A percentile compares a stretch with the other conserved stretches of the same genome.
These are phyloP conservation scores for Venustampulla echinocandica DNA, from an alignment of 495 filamentous ascomycete species.

Conservation along the genomic window DNA sequence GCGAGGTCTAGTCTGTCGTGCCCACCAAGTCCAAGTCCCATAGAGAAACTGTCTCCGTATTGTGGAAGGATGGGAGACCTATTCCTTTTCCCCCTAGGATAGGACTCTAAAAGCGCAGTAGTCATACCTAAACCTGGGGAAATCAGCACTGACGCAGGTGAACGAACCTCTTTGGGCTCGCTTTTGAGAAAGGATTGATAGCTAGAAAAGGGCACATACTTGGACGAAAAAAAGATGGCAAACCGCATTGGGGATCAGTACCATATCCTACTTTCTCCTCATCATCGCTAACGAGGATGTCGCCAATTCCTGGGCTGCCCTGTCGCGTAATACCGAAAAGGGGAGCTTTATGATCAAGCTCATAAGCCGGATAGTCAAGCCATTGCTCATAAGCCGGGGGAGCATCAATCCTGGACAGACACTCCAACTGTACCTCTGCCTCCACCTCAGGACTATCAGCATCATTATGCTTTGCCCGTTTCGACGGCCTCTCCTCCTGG, in stretches of 20 bases:
- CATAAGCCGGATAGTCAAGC: too few relatives aligned
- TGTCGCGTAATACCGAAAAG: too few relatives aligned
- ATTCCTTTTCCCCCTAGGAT: neutral
- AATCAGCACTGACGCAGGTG: neutral
- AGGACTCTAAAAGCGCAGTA: neutral
- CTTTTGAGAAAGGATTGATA: neutral
- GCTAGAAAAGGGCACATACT: neutral
- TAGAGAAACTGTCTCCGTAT: neutral
- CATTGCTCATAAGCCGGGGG: too few relatives aligned
- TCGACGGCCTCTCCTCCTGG: neutral
- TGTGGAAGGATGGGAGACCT: neutral
- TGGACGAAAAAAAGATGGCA: neutral
- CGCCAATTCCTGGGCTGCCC: neutral
- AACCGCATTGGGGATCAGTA: neutral
- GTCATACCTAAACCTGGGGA: neutral
- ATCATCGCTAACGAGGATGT: neutral
- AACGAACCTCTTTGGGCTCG: neutral
- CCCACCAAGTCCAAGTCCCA: neutral
- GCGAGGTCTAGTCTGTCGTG: conserved; percentile 6
- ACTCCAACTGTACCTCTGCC: too few relatives aligned
- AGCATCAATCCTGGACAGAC: too few relatives aligned
- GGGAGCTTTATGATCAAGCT: too few relatives aligned
- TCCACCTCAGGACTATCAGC: neutral
- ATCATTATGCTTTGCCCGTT: neutral
- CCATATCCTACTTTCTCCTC: neutral